A percentile compares a stretch with the other conserved stretches of the same genome.
Evolutionary conservation across 2,329 filamentous ascomycete genomes (phyloP).

Genomic region (Phialophora tarda): DNA sequence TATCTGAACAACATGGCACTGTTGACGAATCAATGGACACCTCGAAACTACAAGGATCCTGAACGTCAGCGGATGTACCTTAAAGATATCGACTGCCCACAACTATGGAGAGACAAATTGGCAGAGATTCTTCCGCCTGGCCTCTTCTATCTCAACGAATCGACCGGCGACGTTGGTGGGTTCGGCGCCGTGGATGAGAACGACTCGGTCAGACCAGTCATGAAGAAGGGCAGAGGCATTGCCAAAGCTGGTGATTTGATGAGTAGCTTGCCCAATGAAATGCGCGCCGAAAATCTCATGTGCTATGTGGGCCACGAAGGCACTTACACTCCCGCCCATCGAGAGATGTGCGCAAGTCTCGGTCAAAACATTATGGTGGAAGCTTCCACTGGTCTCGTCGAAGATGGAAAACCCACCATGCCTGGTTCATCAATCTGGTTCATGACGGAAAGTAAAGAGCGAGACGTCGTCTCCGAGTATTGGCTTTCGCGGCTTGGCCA

Average conservation of each 20-base stretch:
- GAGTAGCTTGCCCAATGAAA: conserved; percentile 83
- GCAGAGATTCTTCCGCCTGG: conserved; percentile 76
- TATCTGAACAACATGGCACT: conserved; percentile 87
- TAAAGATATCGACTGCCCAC: conserved; percentile 95
- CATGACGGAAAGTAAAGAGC: conserved; percentile 95
- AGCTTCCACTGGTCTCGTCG: conserved; percentile 68
- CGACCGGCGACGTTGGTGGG: conserved; percentile 64
- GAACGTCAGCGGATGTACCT: conserved; percentile 86
- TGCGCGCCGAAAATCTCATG: conserved; percentile 97
- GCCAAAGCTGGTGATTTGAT: conserved; percentile 88
- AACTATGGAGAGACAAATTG: conserved; percentile 81
- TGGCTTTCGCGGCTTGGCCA: conserved; percentile 92
- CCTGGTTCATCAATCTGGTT: conserved; percentile 96
- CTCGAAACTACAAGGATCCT: conserved; percentile 76
- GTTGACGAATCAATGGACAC: conserved; percentile 80
- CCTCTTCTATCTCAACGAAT: conserved; percentile 91
- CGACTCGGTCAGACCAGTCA: conserved; percentile 49
- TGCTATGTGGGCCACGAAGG: conserved; percentile 98
- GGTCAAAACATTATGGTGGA: conserved; percentile 99
- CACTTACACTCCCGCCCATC: conserved; percentile 92
- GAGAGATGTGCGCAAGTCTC: conserved; percentile 95
- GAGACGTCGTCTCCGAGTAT: conserved; percentile 88
- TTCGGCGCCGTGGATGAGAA: conserved; percentile 60
- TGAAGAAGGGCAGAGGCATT: conserved; percentile 61
- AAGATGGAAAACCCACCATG: conserved; percentile 72